A percentile compares a stretch with the other conserved stretches of the same genome.
phyloP scores from a whole-genome alignment of 441 rosid genomes.

The California macrophylla region DNA sequence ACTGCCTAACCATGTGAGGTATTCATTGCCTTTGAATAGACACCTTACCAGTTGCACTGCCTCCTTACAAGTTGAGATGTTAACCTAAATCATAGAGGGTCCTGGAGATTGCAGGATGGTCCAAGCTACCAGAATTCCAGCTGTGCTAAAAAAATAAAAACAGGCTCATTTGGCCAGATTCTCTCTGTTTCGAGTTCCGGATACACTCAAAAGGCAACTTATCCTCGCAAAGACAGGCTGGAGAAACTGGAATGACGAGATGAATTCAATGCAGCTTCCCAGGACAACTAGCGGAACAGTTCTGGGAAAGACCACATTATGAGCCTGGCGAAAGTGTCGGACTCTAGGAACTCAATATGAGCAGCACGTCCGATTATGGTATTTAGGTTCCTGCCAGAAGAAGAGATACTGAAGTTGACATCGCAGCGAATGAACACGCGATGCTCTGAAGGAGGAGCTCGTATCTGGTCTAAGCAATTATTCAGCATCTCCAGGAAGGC shows the following conservation, averaged over 20 bases:
- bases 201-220: background rate
- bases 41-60: background rate
- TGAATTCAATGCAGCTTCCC: background rate
- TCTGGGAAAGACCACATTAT: slow-evolving; percentile 93
- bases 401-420: slow-evolving; percentile 63
- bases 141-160: background rate
- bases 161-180: background rate
- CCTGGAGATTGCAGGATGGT: background rate
- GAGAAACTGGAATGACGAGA: background rate
- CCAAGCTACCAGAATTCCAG: background rate
- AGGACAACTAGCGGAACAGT: slow-evolving; percentile 27
- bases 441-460: slow-evolving; percentile 56
- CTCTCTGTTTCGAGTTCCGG: background rate
- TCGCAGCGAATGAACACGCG: slow-evolving; percentile 88
- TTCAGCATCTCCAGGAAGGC: slow-evolving; percentile 82
- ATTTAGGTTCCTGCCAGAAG: slow-evolving; percentile 68
- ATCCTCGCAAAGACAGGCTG: background rate
- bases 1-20: background rate
- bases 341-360: slow-evolving; percentile 84
- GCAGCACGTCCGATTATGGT: slow-evolving; percentile 86
- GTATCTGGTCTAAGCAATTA: slow-evolving; percentile 78
- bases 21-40: background rate
- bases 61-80: background rate
- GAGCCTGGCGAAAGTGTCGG: slow-evolving; percentile 71
- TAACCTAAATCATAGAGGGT: background rate